Conservation (phyloP, 768 basidiomycete species). For the Collybia mongolica region DNA sequence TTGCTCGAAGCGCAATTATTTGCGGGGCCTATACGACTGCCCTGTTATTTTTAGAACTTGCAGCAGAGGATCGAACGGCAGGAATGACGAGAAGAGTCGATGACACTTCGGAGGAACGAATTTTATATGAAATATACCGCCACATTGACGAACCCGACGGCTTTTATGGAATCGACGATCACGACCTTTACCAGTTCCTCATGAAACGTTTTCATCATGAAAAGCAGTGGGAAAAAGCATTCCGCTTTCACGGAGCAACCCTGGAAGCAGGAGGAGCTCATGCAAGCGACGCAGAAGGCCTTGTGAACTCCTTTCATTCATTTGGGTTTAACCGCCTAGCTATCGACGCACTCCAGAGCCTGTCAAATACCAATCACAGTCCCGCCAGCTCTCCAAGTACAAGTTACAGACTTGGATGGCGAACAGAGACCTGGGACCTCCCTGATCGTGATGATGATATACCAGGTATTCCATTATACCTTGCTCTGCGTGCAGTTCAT, state of each 20-base stretch:
- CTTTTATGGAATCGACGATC: slow-evolving; percentile 89
- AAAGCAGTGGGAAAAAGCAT: slow-evolving; percentile 88
- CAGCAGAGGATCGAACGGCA: slow-evolving; percentile 43
- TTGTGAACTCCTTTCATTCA: slow-evolving; percentile 79
- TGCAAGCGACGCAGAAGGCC: slow-evolving; percentile 51
- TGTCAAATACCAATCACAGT: slow-evolving; percentile 29
- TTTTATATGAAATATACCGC: slow-evolving; percentile 90
- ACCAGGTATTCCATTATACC: slow-evolving; percentile 66
- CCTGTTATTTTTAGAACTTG: slow-evolving; percentile 85
- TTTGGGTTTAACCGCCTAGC: slow-evolving; percentile 94
- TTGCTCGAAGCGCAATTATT: slow-evolving; percentile 69
- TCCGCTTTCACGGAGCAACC: slow-evolving; percentile 85
- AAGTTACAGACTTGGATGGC: slow-evolving; percentile 86
- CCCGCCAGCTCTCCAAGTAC: slow-evolving; percentile 40
- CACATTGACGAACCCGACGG: slow-evolving; percentile 98
- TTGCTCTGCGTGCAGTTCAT: slow-evolving; percentile 78
- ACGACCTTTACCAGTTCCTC: slow-evolving; percentile 77
- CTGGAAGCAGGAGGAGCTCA: slow-evolving; percentile 59
- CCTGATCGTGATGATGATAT: slow-evolving; percentile 56
- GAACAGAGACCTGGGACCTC: slow-evolving; percentile 94
- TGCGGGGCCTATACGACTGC: slow-evolving; percentile 90
- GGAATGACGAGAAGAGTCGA: slow-evolving; percentile 20
- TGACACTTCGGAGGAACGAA: slow-evolving; percentile 47
- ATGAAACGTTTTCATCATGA: slow-evolving; percentile 91
- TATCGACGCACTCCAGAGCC: slow-evolving; percentile 55